phyloP scores from a whole-genome alignment of 1,284 basidiomycete genomes.

The Microbotryum lychnidis-dioicae region DNA sequence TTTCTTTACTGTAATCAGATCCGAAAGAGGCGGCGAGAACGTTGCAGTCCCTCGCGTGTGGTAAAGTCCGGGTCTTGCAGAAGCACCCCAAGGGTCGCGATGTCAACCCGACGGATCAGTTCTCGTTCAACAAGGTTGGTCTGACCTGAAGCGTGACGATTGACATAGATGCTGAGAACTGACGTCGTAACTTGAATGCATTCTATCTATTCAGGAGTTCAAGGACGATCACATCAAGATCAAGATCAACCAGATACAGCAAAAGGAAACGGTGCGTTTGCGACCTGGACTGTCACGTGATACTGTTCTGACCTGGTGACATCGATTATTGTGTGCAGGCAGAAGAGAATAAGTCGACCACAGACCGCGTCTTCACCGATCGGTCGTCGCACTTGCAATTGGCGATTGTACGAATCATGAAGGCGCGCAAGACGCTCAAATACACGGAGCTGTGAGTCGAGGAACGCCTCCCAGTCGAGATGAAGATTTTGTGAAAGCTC shows the following conservation, averaged over 20 bases:
- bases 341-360: slow-evolving; percentile 78
- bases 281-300: too few relatives aligned
- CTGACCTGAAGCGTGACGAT: not conserved
- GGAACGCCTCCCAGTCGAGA: too few relatives aligned
- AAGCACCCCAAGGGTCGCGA: slow-evolving; percentile 75
- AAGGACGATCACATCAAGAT: slow-evolving; percentile 70
- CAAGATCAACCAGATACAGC: slow-evolving; percentile 93
- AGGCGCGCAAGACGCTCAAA: slow-evolving; percentile 75
- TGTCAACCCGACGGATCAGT: slow-evolving; percentile 65
- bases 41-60: slow-evolving; percentile 84
- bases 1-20: slow-evolving; percentile 48
- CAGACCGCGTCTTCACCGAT: slow-evolving; percentile 75
- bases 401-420: slow-evolving; percentile 92
- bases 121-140: slow-evolving; percentile 58
- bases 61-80: slow-evolving; percentile 76
- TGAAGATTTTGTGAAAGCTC: too few relatives aligned
- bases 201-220: slow-evolving; percentile 50
- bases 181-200: not conserved
- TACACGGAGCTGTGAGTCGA: slow-evolving; percentile 53
- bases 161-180: not conserved
- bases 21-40: slow-evolving; percentile 64
- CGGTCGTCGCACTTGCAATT: slow-evolving; percentile 80
- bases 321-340: slow-evolving; percentile 45
- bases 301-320: too few relatives aligned
- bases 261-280: slow-evolving; percentile 63